Conservation (phyloP, 805 yeast genomes). For the Tetrapisispora pingtungensis region DNA sequence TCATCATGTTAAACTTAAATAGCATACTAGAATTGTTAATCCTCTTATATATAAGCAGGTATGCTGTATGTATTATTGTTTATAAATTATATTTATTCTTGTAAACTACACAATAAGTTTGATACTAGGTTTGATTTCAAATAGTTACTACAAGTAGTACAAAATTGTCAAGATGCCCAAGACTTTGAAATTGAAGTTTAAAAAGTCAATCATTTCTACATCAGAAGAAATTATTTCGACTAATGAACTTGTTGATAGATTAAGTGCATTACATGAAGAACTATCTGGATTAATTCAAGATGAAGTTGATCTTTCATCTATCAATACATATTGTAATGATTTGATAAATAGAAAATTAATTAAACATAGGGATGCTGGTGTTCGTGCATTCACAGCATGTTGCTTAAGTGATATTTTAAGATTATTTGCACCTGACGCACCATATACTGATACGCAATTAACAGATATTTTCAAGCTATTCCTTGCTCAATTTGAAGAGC, state of each 20-base stretch:
- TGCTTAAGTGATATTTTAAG: slow-evolving; percentile 68
- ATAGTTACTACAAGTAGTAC: too few species aligned
- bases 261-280: slow-evolving; percentile 52
- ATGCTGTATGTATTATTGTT: too few species aligned
- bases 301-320: slow-evolving; percentile 36
- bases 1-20: background rate
- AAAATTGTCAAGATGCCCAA: background rate
- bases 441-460: slow-evolving; percentile 57
- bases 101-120: too few species aligned
- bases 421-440: slow-evolving; percentile 83
- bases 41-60: background rate
- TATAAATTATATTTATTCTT: too few species aligned
- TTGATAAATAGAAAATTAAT: slow-evolving; percentile 50
- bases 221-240: slow-evolving; percentile 47
- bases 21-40: too few species aligned
- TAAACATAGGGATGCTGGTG: slow-evolving; percentile 52
- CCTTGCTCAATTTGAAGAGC: slow-evolving; percentile 47
- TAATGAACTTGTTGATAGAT: slow-evolving; percentile 48
- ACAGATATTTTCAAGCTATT: slow-evolving; percentile 58
- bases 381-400: slow-evolving; percentile 61
- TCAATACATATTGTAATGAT: slow-evolving; percentile 39
- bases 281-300: slow-evolving; percentile 56
- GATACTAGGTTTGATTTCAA: too few species aligned
- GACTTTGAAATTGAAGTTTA: slow-evolving; percentile 28
- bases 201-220: slow-evolving; percentile 44